Base-by-base conservation (phyloP, 1,284 basidiomycete genomes). In the Pyrrhoderma lamaoense region DNA sequence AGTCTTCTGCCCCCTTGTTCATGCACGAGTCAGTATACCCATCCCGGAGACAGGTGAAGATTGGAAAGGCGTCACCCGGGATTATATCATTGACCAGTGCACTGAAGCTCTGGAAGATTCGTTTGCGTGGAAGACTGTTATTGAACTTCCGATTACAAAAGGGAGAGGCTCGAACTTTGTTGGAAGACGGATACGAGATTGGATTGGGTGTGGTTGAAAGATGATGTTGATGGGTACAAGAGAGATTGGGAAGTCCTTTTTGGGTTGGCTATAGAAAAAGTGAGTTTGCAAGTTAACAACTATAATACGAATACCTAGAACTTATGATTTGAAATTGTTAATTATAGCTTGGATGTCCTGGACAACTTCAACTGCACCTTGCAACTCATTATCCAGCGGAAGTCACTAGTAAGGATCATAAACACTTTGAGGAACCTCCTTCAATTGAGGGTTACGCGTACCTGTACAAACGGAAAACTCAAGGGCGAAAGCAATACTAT, bases 371-470 rank as follows among this genome's bases (percentile, higher is more conserved):
- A 63, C 68, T 92, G 45, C 77, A 88, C 2, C 63, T 85, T 1
- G 80, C 77, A 18, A 73, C 79, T 45, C 91, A 93, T 64, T 72
- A 71, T 27, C 76, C 81, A 0, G 76, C 73, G 2, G 68, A 70
- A 42, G 61, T 88, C 21, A 71, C 73, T 54, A 64, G 79, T 14
- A 75, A 74, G 53, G 73, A 78, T 55, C 82, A 80, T 43, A 74
- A 67, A 14, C 70, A 67, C 39, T 60, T 89, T 11, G 65, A 74
- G 16, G 87, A 93, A 61, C 90, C 90, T 1, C 78, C 80, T 0
- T 76, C 79, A 1, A 69, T 93, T 42, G 90, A 93, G 65, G 90
- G 90, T 1, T 93, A 85, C 65, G 66, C 91, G 34, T 77, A 86
- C 52, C 81, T 85, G 47, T 75, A 91, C 61, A 78, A 76, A 55